Evolutionary conservation across 208 protist genomes (phyloP).

Genomic region (Leishmania amazonensis): DNA sequence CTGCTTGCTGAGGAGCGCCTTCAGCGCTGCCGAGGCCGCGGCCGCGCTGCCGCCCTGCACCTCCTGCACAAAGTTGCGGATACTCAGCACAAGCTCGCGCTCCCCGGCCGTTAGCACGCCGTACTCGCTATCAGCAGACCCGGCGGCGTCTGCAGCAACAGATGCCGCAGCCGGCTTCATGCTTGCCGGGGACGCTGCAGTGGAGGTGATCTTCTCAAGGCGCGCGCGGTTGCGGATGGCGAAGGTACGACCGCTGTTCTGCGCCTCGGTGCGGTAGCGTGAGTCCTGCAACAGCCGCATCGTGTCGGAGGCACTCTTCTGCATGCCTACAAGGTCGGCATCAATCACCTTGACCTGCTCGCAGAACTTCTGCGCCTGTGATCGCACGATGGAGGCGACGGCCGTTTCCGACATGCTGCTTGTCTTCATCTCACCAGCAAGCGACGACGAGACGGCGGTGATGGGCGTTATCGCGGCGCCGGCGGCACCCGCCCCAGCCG

Average conservation of each 20-base stretch:
- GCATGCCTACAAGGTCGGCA: slow-evolving; percentile 64
- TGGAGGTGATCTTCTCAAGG: slow-evolving; percentile 41
- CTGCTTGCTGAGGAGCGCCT: slow-evolving; percentile 63
- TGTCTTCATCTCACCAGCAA: slow-evolving; percentile 63
- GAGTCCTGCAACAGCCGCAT: slow-evolving; percentile 85
- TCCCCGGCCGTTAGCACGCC: slow-evolving; percentile 60
- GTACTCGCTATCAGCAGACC: slow-evolving; percentile 28
- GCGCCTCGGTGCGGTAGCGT: slow-evolving; percentile 70
- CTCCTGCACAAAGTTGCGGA: slow-evolving; percentile 71
- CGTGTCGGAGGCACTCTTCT: slow-evolving; percentile 68
- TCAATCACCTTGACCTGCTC: slow-evolving; percentile 71
- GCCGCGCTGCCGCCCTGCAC: slow-evolving; percentile 56
- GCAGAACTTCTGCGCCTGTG: slow-evolving; percentile 80
- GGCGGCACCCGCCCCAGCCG: slow-evolving; percentile 10
- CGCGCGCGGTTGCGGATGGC: slow-evolving; percentile 75
- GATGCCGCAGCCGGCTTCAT: slow-evolving; percentile 7
- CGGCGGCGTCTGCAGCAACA: background rate
- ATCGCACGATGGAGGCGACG: slow-evolving; percentile 63
- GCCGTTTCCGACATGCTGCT: slow-evolving; percentile 69
- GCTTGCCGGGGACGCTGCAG: slow-evolving; percentile 20
- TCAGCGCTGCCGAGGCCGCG: slow-evolving; percentile 57
- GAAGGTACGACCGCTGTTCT: slow-evolving; percentile 74
- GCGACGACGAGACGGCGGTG: slow-evolving; percentile 83
- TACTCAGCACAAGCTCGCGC: slow-evolving; percentile 65
- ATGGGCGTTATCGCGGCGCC: slow-evolving; percentile 38